Evolutionary conservation across 2,329 filamentous ascomycete species (phyloP).

Genomic region (Trichoderma atroviride): DNA sequence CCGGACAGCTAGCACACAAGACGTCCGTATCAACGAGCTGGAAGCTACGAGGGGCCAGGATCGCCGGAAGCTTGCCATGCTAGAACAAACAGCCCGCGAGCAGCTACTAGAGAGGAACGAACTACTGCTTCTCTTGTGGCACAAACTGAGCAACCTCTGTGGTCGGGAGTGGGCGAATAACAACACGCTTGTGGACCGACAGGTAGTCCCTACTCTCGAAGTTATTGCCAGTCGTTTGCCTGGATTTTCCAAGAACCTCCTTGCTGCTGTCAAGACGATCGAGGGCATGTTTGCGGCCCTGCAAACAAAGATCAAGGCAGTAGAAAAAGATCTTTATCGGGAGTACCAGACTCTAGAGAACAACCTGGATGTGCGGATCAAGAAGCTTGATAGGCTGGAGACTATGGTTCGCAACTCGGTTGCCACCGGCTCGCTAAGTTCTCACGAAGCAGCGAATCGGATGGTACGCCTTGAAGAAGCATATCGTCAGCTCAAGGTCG

Average conservation of each 20-base stretch:
- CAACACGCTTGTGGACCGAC: slow-evolving; percentile 86
- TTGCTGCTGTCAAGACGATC: slow-evolving; percentile 83
- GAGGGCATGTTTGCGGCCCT: slow-evolving; percentile 79
- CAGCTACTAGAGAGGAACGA: slow-evolving; percentile 89
- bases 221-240: slow-evolving; percentile 83
- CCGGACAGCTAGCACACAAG: slow-evolving; percentile 82
- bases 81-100: slow-evolving; percentile 82
- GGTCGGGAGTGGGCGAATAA: slow-evolving; percentile 90
- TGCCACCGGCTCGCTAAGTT: slow-evolving; percentile 51
- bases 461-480: slow-evolving; percentile 61
- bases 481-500: slow-evolving; percentile 65
- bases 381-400: slow-evolving; percentile 87
- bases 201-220: slow-evolving; percentile 79
- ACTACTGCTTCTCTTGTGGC: slow-evolving; percentile 86
- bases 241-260: slow-evolving; percentile 86
- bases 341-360: slow-evolving; percentile 87
- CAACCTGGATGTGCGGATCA: slow-evolving; percentile 75
- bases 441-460: slow-evolving; percentile 49
- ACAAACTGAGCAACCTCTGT: slow-evolving; percentile 80
- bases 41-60: slow-evolving; percentile 79
- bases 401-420: slow-evolving; percentile 70
- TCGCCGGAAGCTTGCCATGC: slow-evolving; percentile 70
- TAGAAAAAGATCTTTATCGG: slow-evolving; percentile 89
- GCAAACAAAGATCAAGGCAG: slow-evolving; percentile 74
- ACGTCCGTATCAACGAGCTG: slow-evolving; percentile 81